These are phyloP conservation scores for Cordyceps tenuipes DNA, from an alignment of 2,329 filamentous ascomycete species.

Conservation along the genomic window DNA sequence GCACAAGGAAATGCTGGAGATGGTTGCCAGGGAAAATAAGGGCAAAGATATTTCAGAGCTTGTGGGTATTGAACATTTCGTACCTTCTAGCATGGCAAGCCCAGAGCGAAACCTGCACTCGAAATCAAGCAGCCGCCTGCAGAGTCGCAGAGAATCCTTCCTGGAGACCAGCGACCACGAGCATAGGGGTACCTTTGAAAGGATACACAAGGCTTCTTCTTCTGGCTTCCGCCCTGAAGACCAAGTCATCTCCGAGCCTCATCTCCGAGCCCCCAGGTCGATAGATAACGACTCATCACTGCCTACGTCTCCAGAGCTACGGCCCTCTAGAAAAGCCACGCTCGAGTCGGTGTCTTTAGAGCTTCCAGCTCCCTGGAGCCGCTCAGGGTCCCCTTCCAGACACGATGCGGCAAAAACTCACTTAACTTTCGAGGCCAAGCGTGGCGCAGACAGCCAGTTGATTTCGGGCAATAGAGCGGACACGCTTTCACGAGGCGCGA, in stretches of 20 bases:
- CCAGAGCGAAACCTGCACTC: constrained; percentile 23
- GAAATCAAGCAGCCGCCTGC: constrained; percentile 23
- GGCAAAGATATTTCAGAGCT: constrained; percentile 31
- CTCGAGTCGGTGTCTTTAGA: constrained; percentile 54
- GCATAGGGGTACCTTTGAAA: constrained; percentile 20
- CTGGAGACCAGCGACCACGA: constrained; percentile 34
- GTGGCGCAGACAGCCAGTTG: background rate
- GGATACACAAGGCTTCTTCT: constrained; percentile 17
- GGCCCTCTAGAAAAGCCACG: constrained; percentile 35
- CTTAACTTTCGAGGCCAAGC: background rate
- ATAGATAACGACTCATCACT: constrained; percentile 38
- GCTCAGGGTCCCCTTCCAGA: constrained; percentile 54
- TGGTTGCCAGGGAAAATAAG: constrained; percentile 46
- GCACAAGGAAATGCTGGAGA: constrained; percentile 54
- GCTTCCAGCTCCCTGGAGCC: constrained; percentile 54
- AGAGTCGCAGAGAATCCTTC: constrained; percentile 29
- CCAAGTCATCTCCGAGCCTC: constrained; percentile 42
- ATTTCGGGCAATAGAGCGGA: background rate
- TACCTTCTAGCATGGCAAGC: constrained; percentile 25
- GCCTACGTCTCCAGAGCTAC: constrained; percentile 46
- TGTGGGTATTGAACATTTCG: constrained; percentile 26
- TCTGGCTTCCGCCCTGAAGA: constrained; percentile 24
- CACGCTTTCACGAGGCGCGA: constrained; percentile 11
- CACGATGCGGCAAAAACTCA: background rate
- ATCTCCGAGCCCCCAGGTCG: constrained; percentile 29